Evolutionary conservation across 2,329 filamentous ascomycete genomes (phyloP), one percentile per base, ranked within the genome.

Genomic region (Aaosphaeria arxii): DNA sequence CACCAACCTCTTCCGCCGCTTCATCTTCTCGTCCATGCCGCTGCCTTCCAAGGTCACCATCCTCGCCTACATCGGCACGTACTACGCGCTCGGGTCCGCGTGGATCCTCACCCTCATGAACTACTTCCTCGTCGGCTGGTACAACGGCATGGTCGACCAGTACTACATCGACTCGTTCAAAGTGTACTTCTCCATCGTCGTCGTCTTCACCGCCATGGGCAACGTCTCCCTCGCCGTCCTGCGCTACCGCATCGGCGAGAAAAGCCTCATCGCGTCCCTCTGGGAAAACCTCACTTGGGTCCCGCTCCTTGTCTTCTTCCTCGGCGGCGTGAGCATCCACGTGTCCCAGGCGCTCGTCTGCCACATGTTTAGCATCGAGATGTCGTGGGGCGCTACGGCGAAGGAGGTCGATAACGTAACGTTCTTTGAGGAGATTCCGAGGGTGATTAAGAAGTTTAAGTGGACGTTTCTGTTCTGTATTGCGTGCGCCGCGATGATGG

Each of bases 301-400:
- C 13, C 78, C 79, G 2, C 76, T 85, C 71, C 76, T 92, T 42
- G 86, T 85, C 52, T 85, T 94, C 67, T 95, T 94, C 77, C 77
- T 95, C 13, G 89, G 89, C 45, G 89, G 89, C 36, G 77, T 94
- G 43, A 88, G 85, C 1, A 79, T 95, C 33, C 89, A 95, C 72
- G 82, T 95, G 43, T 88, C 83, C 30, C 86, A 91, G 67, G 89
- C 89, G 1, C 76, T 95, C 32, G 72, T 94, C 41, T 80, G 84
- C 4, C 90, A 95, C 74, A 89, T 94, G 82, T 88, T 94, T 66
- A 84, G 88, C 72, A 84, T 92, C 64, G 81, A 94, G 71, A 92
- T 94, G 86, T 83, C 82, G 3, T 94, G 89, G 89, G 89, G 89
- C 44, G 84, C 89, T 1, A 95, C 90, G 0, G 81, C 85, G 38